A percentile compares a stretch with the other conserved stretches of the same genome.
Evolutionary conservation across 2,329 filamentous ascomycete species (phyloP).

Genomic region (Calycina herbarum): DNA sequence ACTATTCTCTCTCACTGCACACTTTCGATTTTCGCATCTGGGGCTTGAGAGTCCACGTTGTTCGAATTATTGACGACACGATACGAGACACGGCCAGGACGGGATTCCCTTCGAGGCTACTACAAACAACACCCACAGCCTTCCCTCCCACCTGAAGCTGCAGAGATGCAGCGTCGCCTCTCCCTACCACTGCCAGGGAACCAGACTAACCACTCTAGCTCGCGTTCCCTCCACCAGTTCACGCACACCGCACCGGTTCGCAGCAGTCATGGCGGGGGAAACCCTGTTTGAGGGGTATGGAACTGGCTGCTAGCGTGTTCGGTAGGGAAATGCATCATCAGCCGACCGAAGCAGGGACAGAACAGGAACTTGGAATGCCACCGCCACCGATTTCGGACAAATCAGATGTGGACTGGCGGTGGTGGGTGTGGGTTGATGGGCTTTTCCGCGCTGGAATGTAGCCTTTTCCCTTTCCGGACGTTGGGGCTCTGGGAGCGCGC

Average conservation of each 20-base stretch:
- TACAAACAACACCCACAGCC: conserved; percentile 27
- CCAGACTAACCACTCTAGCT: conserved; percentile 13
- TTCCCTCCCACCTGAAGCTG: not conserved
- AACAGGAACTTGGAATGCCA: not conserved
- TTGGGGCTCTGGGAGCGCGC: conserved; percentile 3
- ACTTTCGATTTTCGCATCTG: not conserved
- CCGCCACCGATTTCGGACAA: conserved; percentile 5
- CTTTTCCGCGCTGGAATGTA: conserved; percentile 8
- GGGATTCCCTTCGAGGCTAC: conserved; percentile 28
- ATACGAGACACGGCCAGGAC: conserved; percentile 23
- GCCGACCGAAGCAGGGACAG: conserved; percentile 1
- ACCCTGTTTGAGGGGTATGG: not conserved
- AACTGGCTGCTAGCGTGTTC: not conserved
- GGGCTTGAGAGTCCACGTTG: not conserved
- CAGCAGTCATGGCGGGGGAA: conserved; percentile 13
- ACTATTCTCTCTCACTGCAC: not conserved
- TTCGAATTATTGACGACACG: conserved; percentile 5
- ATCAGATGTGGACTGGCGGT: not conserved
- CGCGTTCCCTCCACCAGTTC: conserved; percentile 36
- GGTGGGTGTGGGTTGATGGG: not conserved
- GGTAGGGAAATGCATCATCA: conserved; percentile 2
- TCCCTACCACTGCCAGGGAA: not conserved
- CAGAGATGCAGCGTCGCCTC: not conserved
- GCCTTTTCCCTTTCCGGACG: conserved; percentile 9
- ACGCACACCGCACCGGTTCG: conserved; percentile 25